These are phyloP conservation scores for Hypoxylon sp. DNA, from an alignment of 2,329 filamentous ascomycete species.

Conservation along the genomic window DNA sequence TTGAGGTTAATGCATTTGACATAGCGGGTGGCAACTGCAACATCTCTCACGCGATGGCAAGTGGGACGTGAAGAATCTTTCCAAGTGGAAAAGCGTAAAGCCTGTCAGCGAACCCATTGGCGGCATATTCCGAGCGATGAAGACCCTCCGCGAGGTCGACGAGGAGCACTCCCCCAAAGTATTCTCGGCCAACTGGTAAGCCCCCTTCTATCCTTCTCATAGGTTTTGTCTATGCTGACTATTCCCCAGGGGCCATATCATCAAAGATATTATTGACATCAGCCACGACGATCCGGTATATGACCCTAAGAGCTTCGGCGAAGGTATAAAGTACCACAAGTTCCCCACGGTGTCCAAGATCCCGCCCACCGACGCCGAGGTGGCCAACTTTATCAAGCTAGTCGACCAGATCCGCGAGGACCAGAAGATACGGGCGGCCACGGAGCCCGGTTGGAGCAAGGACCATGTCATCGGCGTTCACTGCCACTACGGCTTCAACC, in stretches of 20 bases:
- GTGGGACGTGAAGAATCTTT: slow-evolving; percentile 97
- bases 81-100: slow-evolving; percentile 85
- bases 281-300: slow-evolving; percentile 92
- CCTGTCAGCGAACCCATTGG: slow-evolving; percentile 85
- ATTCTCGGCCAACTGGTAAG: slow-evolving; percentile 64
- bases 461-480: slow-evolving; percentile 81
- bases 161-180: slow-evolving; percentile 80
- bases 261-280: slow-evolving; percentile 88
- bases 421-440: slow-evolving; percentile 61
- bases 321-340: slow-evolving; percentile 81
- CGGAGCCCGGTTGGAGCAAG: slow-evolving; percentile 55
- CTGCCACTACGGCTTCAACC: slow-evolving; percentile 96
- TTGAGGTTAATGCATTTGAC: not conserved
- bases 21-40: slow-evolving; percentile 85
- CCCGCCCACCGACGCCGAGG: slow-evolving; percentile 73
- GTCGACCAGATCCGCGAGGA: slow-evolving; percentile 71
- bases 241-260: slow-evolving; percentile 68
- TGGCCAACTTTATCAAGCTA: slow-evolving; percentile 66
- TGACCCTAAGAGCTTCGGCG: slow-evolving; percentile 78
- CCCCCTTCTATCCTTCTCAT: not conserved
- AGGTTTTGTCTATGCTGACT: slow-evolving; percentile 48
- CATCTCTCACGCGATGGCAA: slow-evolving; percentile 91
- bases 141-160: slow-evolving; percentile 92
- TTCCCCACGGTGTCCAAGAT: slow-evolving; percentile 94
- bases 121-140: slow-evolving; percentile 87